Evolutionary conservation across 2,329 filamentous ascomycete species (phyloP).

Genomic region (Lizonia empirigonia): DNA sequence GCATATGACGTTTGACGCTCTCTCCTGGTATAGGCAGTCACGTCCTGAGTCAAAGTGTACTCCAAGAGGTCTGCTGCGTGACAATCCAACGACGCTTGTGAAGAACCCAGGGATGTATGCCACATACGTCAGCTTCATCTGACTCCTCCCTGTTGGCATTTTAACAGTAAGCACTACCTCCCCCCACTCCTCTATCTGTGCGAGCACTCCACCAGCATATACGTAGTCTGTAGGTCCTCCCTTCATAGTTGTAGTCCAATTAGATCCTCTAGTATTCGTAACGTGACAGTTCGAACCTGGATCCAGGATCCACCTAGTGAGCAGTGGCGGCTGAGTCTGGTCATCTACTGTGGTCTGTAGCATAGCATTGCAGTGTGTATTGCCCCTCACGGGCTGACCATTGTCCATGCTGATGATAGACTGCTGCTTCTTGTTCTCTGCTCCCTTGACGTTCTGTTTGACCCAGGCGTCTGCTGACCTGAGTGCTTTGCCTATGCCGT

Average conservation of each 20-base stretch:
- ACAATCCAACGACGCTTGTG: constrained; percentile 9
- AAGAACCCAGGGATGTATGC: constrained; percentile 13
- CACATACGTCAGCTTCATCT: constrained; percentile 3
- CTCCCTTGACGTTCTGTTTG: too few species aligned
- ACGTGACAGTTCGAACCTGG: constrained; percentile 17
- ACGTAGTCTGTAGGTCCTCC: constrained; percentile 2
- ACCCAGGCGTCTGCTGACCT: too few species aligned
- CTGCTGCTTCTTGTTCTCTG: too few species aligned
- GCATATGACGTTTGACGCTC: neutral
- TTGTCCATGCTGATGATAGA: too few species aligned
- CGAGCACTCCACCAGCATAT: constrained; percentile 8
- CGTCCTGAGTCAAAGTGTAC: constrained; percentile 17
- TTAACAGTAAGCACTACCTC: too few species aligned
- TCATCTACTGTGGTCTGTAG: neutral
- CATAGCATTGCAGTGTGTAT: neutral
- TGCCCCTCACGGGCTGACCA: too few species aligned
- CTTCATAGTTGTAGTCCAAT: constrained; percentile 7
- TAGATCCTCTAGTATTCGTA: too few species aligned
- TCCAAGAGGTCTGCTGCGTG: constrained; percentile 5
- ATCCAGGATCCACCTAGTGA: constrained; percentile 17
- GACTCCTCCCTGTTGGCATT: too few species aligned
- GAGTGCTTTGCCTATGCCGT: too few species aligned
- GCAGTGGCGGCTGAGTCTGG: neutral
- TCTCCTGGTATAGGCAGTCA: constrained; percentile 7
- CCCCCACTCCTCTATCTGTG: constrained; percentile 11